Percentiles rank a stretch among this genome's conserved stretches.
phyloP scores from a whole-genome alignment of 108 stramenopile species.

The Cyclotella atomus region DNA sequence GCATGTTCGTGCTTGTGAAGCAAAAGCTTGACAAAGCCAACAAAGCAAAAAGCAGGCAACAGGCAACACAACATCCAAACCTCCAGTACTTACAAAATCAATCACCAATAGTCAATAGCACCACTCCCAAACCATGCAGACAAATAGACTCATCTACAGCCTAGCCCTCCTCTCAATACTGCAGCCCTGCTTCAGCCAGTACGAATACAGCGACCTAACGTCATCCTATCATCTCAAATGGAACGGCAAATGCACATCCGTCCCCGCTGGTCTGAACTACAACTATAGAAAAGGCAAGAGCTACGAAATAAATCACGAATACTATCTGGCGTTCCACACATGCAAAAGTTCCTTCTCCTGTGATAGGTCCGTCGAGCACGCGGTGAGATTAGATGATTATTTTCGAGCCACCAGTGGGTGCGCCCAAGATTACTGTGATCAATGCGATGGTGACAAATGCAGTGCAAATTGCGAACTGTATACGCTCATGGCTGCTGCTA shows the following conservation, averaged over 20 bases:
- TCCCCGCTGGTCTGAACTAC: neutral
- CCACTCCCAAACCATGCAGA: neutral
- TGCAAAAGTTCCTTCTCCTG: neutral
- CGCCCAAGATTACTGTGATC: neutral
- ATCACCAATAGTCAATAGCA: too few relatives aligned
- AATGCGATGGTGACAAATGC: neutral
- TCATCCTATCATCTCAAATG: neutral
- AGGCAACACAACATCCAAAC: neutral
- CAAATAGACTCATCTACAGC: neutral
- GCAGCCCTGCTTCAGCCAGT: neutral
- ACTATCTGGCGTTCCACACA: neutral
- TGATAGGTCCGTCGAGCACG: neutral
- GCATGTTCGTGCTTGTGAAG: too few relatives aligned
- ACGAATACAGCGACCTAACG: neutral
- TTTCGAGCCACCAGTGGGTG: neutral
- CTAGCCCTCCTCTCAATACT: neutral
- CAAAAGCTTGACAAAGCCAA: too few relatives aligned
- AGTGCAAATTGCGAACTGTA: neutral
- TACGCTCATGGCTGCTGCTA: neutral
- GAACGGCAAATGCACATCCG: neutral
- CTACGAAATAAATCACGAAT: conserved; percentile 5
- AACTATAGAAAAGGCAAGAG: conserved; percentile 4
- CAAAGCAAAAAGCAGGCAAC: too few relatives aligned
- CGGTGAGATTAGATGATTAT: neutral
- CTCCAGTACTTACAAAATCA: too few relatives aligned